phyloP scores from a whole-genome alignment of 768 basidiomycete species.

The Gelatoporia subvermispora region DNA sequence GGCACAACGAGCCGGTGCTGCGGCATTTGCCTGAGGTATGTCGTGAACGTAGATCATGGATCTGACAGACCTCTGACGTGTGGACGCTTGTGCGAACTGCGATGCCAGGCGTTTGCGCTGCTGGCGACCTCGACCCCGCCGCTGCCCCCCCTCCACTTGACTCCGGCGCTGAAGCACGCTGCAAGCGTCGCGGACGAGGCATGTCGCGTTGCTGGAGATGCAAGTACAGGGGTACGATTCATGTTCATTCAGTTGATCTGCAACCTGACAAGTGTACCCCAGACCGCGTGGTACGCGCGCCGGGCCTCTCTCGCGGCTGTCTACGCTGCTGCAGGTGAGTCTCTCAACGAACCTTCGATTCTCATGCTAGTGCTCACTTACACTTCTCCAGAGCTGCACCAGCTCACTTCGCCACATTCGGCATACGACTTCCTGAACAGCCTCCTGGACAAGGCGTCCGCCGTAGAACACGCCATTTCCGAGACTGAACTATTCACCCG shows the following conservation, averaged over 20 bases:
- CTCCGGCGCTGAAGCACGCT: constrained; percentile 58
- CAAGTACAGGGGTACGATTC: constrained; percentile 49
- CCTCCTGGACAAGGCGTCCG: constrained; percentile 47
- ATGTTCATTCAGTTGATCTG: background rate
- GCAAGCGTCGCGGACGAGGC: constrained; percentile 64
- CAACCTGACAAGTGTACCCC: background rate
- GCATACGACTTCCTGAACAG: constrained; percentile 61
- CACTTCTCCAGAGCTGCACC: constrained; percentile 61
- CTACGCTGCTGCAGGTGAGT: constrained; percentile 66
- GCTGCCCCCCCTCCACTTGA: constrained; percentile 51
- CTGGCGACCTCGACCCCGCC: constrained; percentile 49
- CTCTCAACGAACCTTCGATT: background rate
- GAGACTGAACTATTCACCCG: constrained; percentile 52
- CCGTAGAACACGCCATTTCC: constrained; percentile 40
- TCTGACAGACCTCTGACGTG: background rate
- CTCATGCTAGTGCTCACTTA: background rate
- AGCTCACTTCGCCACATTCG: constrained; percentile 71
- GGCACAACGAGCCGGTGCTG: constrained; percentile 65
- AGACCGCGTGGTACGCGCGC: constrained; percentile 73
- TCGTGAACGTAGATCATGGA: background rate
- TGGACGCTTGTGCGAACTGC: no score
- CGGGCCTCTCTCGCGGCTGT: constrained; percentile 61
- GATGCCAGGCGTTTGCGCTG: constrained; percentile 63
- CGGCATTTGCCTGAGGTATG: constrained; percentile 62
- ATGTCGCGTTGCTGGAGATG: constrained; percentile 52